Conservation (phyloP, 2,329 filamentous ascomycete species). For the Sarocladiaceae sp. region DNA sequence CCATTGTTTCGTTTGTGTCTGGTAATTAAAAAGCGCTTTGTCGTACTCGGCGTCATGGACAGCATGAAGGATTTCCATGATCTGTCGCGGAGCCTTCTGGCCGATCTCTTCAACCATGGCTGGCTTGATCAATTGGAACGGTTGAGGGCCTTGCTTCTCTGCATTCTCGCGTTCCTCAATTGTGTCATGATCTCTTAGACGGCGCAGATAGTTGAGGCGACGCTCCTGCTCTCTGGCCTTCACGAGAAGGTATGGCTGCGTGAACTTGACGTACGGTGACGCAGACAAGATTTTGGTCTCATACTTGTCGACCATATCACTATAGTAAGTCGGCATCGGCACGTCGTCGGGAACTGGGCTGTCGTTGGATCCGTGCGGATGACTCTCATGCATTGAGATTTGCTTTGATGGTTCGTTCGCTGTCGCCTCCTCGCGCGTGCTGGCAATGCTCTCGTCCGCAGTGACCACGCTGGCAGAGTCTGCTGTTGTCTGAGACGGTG, state of each 20-base stretch:
- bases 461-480: slow-evolving; percentile 21
- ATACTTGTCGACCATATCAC: slow-evolving; percentile 90
- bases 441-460: background rate
- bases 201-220: slow-evolving; percentile 74
- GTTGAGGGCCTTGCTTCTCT: slow-evolving; percentile 47
- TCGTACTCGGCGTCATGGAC: slow-evolving; percentile 97
- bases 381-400: slow-evolving; percentile 37
- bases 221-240: slow-evolving; percentile 88
- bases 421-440: slow-evolving; percentile 20
- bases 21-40: slow-evolving; percentile 87
- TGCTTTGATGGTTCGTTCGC: slow-evolving; percentile 24
- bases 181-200: slow-evolving; percentile 72
- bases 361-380: slow-evolving; percentile 40
- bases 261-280: slow-evolving; percentile 94
- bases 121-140: slow-evolving; percentile 87
- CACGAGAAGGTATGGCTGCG: slow-evolving; percentile 88
- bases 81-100: slow-evolving; percentile 75
- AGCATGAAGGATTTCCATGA: slow-evolving; percentile 89
- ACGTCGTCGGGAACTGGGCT: slow-evolving; percentile 69
- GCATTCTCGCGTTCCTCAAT: slow-evolving; percentile 56
- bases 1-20: slow-evolving; percentile 93
- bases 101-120: slow-evolving; percentile 90
- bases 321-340: slow-evolving; percentile 87
- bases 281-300: slow-evolving; percentile 91
- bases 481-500: slow-evolving; percentile 26